Conservation (phyloP, 805 yeast genomes). For the Lipomyces sp. region DNA sequence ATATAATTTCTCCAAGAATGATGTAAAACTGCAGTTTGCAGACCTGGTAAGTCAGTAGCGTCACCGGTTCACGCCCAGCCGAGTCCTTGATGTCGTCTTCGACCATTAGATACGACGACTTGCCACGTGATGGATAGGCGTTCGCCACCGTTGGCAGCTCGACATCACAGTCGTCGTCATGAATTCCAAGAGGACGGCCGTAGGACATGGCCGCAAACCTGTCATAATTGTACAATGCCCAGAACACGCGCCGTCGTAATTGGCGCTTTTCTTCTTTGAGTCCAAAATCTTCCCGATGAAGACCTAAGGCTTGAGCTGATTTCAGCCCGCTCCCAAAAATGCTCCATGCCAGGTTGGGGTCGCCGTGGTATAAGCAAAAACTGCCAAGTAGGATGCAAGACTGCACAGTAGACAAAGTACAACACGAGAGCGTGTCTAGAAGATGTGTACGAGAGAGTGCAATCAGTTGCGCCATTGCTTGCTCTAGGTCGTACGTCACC, state of each 20-base stretch:
- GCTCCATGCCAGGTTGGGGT: slow-evolving; percentile 26
- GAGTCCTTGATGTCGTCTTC: slow-evolving; percentile 13
- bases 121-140: slow-evolving; percentile 5
- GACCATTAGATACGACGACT: slow-evolving; percentile 10
- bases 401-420: slow-evolving; percentile 29
- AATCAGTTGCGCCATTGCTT: slow-evolving; percentile 17
- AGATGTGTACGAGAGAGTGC: slow-evolving; percentile 20
- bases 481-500: slow-evolving; percentile 12
- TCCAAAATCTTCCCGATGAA: slow-evolving; percentile 17
- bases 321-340: slow-evolving; percentile 25
- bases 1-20: slow-evolving; percentile 23
- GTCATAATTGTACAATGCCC: slow-evolving; percentile 31
- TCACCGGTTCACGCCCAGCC: background rate
- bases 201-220: slow-evolving; percentile 21
- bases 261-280: slow-evolving; percentile 1
- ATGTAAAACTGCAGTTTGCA: slow-evolving; percentile 21
- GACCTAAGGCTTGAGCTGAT: slow-evolving; percentile 21
- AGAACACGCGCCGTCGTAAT: slow-evolving; percentile 28
- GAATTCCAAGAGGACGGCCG: slow-evolving; percentile 25
- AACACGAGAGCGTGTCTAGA: slow-evolving; percentile 22
- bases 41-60: slow-evolving; percentile 22
- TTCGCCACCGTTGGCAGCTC: slow-evolving; percentile 17
- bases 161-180: slow-evolving; percentile 25
- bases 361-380: slow-evolving; percentile 24
- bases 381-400: slow-evolving; percentile 23